phyloP scores from a whole-genome alignment of 352 stramenopile genomes.

The Peronospora belbahrii region DNA sequence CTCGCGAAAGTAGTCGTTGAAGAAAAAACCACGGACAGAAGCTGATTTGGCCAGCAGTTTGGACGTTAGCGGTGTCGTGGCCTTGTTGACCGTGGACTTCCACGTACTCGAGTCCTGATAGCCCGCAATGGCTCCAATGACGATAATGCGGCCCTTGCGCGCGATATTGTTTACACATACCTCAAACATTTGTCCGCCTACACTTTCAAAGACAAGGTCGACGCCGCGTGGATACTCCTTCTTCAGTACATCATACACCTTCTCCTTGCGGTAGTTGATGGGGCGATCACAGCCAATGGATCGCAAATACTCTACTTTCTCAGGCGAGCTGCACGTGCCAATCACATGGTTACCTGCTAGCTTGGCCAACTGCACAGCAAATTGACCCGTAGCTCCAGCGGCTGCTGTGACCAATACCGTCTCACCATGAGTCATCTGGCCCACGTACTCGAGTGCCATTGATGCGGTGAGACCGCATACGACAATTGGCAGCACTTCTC shows the following conservation, averaged over 20 bases:
- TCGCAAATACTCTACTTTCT: constrained; percentile 79
- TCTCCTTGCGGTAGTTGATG: constrained; percentile 84
- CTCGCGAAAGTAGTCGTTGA: constrained; percentile 32
- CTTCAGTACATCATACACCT: constrained; percentile 45
- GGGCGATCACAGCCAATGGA: constrained; percentile 61
- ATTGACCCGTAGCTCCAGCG: constrained; percentile 73
- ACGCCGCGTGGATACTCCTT: constrained; percentile 61
- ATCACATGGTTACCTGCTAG: constrained; percentile 76
- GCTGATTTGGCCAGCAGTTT: constrained; percentile 32
- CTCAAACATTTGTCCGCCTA: constrained; percentile 49
- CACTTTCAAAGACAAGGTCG: constrained; percentile 59
- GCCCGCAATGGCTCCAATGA: constrained; percentile 48
- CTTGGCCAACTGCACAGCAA: constrained; percentile 81
- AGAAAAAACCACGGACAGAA: constrained; percentile 48
- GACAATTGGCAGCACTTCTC: constrained; percentile 34
- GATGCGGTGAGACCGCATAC: constrained; percentile 41
- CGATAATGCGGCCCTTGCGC: constrained; percentile 45
- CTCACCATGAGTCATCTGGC: constrained; percentile 49
- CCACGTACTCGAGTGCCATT: constrained; percentile 44
- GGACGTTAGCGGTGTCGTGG: constrained; percentile 20
- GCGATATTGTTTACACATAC: constrained; percentile 51
- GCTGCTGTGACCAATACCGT: constrained; percentile 55
- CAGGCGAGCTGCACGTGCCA: constrained; percentile 70
- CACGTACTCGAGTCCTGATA: constrained; percentile 35
- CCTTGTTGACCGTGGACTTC: constrained; percentile 25